Conservation (phyloP, 768 basidiomycete genomes). For the Exidia glandulosa region DNA sequence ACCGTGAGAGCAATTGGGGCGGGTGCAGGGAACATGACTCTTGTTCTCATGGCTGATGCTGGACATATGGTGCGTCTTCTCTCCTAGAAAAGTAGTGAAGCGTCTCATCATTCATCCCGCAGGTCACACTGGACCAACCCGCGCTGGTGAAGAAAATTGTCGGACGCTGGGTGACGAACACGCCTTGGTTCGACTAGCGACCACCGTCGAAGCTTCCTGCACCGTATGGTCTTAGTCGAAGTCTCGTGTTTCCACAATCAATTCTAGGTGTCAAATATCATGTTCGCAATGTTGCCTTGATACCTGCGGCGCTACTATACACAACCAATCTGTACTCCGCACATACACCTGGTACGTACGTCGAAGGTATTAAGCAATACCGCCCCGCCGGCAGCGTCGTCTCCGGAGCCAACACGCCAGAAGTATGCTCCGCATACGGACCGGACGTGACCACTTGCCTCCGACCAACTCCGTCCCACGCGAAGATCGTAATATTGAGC, state of each 20-base stretch:
- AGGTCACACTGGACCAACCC: conserved; percentile 16
- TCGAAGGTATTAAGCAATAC: conserved; percentile 67
- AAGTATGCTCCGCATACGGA: conserved; percentile 62
- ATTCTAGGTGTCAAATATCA: too few relatives aligned
- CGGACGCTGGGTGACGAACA: conserved; percentile 15
- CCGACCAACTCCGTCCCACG: conserved; percentile 23
- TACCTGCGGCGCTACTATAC: neutral
- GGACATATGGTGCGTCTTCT: conserved; percentile 23
- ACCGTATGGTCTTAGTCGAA: too few relatives aligned
- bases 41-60: conserved; percentile 17
- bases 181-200: conserved; percentile 8
- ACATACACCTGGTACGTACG: conserved; percentile 28
- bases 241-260: too few relatives aligned
- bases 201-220: too few relatives aligned
- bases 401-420: conserved; percentile 55
- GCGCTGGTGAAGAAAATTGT: conserved; percentile 15
- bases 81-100: too few relatives aligned
- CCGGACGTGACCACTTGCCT: conserved; percentile 65
- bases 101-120: too few relatives aligned
- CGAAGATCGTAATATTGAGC: conserved; percentile 53
- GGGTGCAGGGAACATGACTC: conserved; percentile 24
- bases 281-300: neutral
- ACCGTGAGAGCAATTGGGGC: conserved; percentile 18
- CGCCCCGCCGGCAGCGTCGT: conserved; percentile 44
- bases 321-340: neutral